phyloP scores from a whole-genome alignment of 1,139 yeast genomes.

The Geotrichum reessii region DNA sequence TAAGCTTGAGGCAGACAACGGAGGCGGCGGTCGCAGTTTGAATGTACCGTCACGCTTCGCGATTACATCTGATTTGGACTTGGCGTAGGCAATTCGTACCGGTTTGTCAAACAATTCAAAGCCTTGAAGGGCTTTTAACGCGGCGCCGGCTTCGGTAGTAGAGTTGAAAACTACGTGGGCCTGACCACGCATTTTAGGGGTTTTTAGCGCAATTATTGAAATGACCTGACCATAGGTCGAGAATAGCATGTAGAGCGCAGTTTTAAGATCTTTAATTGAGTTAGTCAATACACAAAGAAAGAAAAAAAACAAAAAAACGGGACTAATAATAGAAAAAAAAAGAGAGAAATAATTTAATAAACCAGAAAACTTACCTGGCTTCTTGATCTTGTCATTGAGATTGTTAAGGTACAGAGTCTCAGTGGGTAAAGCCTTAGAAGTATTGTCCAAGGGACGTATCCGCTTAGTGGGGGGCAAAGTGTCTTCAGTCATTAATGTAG shows the following conservation, averaged over 20 bases:
- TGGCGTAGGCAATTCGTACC: slow-evolving; percentile 47
- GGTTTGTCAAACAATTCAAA: slow-evolving; percentile 52
- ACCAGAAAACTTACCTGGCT: slow-evolving; percentile 21
- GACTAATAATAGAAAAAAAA: neutral
- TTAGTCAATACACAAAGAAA: neutral
- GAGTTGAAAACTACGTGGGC: slow-evolving; percentile 62
- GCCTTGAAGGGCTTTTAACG: slow-evolving; percentile 48
- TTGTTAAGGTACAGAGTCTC: slow-evolving; percentile 63
- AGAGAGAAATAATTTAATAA: neutral
- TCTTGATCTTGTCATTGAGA: slow-evolving; percentile 56
- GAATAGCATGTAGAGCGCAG: slow-evolving; percentile 56
- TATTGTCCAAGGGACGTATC: neutral
- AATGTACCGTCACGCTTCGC: slow-evolving; percentile 33
- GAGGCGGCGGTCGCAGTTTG: neutral
- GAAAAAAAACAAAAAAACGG: neutral
- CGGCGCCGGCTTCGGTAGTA: slow-evolving; percentile 47
- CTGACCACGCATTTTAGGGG: slow-evolving; percentile 61
- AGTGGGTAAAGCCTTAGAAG: slow-evolving; percentile 28
- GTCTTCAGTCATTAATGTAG: neutral
- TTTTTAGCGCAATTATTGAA: slow-evolving; percentile 46
- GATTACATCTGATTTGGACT: slow-evolving; percentile 32
- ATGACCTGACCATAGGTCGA: slow-evolving; percentile 65
- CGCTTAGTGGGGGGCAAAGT: neutral
- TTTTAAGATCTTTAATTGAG: slow-evolving; percentile 39
- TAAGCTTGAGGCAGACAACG: neutral